phyloP scores from a whole-genome alignment of 2,329 filamentous ascomycete species.

The Calycina marina region DNA sequence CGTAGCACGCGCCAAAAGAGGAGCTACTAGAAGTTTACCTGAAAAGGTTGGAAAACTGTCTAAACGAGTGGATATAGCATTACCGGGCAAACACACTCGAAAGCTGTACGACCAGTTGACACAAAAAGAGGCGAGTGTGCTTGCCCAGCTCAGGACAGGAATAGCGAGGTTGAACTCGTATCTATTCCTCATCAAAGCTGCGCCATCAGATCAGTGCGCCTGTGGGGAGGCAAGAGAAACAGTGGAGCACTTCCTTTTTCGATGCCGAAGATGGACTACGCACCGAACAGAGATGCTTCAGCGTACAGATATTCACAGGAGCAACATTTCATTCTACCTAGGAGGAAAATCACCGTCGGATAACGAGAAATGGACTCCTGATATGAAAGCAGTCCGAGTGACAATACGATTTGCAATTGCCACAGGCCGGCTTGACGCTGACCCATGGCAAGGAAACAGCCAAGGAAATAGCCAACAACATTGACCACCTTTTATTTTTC shows the following conservation, averaged over 20 bases:
- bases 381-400: not conserved
- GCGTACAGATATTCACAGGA: slow-evolving; percentile 1
- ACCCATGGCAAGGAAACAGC: not conserved
- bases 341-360: slow-evolving; percentile 1
- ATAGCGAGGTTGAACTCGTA: slow-evolving; percentile 1
- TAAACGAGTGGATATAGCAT: slow-evolving; percentile 1
- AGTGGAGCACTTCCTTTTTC: slow-evolving; percentile 1
- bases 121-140: not conserved
- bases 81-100: slow-evolving; percentile 1
- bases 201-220: not conserved
- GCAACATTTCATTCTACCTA: not conserved
- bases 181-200: not conserved
- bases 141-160: slow-evolving; percentile 1
- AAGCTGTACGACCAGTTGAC: not conserved
- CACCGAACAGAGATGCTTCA: slow-evolving; percentile 1
- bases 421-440: slow-evolving; percentile 1
- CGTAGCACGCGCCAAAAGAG: not conserved
- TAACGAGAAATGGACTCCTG: not conserved
- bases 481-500: not conserved
- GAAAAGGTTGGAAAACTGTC: slow-evolving; percentile 2
- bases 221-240: slow-evolving; percentile 1
- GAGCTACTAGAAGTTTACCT: not conserved
- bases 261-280: not conserved
- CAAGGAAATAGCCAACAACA: not conserved
- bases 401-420: not conserved